Conservation (phyloP, 805 yeast genomes). For the Isabelozyma gotoi region DNA sequence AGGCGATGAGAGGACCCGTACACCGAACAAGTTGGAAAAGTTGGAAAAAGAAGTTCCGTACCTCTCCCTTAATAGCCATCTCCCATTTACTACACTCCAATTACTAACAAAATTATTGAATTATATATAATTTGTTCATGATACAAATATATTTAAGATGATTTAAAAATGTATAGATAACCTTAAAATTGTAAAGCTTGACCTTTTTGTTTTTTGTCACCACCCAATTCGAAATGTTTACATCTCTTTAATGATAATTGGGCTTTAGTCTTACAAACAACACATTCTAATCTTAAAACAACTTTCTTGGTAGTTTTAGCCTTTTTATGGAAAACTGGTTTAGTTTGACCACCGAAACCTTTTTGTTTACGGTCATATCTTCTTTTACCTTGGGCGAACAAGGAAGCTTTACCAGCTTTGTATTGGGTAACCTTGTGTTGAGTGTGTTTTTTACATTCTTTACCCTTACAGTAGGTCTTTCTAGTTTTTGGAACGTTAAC, state of each 20-base stretch:
- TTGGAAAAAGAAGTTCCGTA: too few species aligned
- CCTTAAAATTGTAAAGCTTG: slow-evolving; percentile 98
- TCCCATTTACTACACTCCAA: too few species aligned
- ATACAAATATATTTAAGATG: slow-evolving; percentile 2
- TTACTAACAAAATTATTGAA: neutral
- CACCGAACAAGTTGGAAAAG: neutral
- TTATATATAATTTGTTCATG: neutral
- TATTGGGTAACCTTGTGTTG: slow-evolving; percentile 99
- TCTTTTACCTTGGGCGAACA: slow-evolving; percentile 99
- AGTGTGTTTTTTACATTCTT: slow-evolving; percentile 98
- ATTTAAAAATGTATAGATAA: slow-evolving; percentile 8
- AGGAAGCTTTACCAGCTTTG: slow-evolving; percentile 99
- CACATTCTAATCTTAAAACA: slow-evolving; percentile 98
- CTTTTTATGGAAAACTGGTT: slow-evolving; percentile 99
- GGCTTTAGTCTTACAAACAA: slow-evolving; percentile 96
- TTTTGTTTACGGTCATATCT: slow-evolving; percentile 99
- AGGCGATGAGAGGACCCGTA: too few species aligned
- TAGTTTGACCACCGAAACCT: slow-evolving; percentile 99
- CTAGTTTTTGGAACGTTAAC: slow-evolving; percentile 99
- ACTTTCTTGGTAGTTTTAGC: slow-evolving; percentile 99
- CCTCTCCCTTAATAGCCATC: too few species aligned
- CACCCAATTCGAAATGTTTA: slow-evolving; percentile 99
- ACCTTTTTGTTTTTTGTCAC: slow-evolving; percentile 99
- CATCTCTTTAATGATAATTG: slow-evolving; percentile 98
- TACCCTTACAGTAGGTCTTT: slow-evolving; percentile 99